Evolutionary conservation across 1,284 basidiomycete genomes (phyloP).

Genomic region (Cutaneotrichosporon sp.): DNA sequence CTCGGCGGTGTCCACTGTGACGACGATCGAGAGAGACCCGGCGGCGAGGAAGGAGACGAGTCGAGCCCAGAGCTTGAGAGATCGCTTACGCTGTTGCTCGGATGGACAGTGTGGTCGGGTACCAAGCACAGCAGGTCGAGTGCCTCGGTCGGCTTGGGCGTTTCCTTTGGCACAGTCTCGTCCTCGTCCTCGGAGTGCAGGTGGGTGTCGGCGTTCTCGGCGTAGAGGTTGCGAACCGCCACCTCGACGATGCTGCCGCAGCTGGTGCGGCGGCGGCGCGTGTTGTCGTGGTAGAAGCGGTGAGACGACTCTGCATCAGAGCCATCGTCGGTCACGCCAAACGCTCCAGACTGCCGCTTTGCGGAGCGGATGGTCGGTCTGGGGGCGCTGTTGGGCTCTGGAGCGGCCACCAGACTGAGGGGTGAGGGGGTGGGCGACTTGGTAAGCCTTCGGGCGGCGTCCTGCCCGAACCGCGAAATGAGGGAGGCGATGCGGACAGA

Average conservation of each 20-base stretch:
- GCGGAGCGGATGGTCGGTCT: constrained; percentile 17
- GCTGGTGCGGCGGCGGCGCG: constrained; percentile 10
- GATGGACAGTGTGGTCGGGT: not conserved
- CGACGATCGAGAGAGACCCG: constrained; percentile 19
- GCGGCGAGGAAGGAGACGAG: not conserved
- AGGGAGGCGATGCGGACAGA: constrained; percentile 12
- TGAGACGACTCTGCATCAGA: constrained; percentile 19
- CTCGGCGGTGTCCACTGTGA: constrained; percentile 13
- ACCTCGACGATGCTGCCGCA: constrained; percentile 16
- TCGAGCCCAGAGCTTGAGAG: not conserved
- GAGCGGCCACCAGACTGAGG: not conserved
- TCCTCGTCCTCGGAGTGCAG: not conserved
- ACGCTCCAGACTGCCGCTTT: constrained; percentile 34
- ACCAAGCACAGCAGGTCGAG: not conserved
- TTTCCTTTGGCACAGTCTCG: not conserved
- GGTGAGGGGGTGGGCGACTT: constrained; percentile 7
- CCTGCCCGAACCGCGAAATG: constrained; percentile 11
- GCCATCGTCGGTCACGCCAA: constrained; percentile 41
- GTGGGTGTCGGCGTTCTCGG: constrained; percentile 24
- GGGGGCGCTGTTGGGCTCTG: not conserved
- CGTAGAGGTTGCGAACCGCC: constrained; percentile 19
- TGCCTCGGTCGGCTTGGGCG: not conserved
- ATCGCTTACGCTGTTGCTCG: not conserved
- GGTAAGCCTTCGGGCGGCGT: constrained; percentile 7
- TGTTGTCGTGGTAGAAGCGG: not conserved